Conservation (phyloP, 305 asterid genomes). For the Salvia sclarea region DNA sequence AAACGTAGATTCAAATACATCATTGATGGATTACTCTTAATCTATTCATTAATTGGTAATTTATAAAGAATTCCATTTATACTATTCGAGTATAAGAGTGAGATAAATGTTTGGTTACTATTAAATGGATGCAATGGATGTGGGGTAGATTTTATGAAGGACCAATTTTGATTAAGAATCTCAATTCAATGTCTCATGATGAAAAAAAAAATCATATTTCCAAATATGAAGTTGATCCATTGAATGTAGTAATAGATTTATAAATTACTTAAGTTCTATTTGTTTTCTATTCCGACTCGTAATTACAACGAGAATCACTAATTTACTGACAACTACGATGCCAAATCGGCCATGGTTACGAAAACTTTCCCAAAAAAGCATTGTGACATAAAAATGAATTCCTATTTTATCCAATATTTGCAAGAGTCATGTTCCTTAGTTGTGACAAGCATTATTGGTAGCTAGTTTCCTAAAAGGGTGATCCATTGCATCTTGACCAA, state of each 20-base stretch:
- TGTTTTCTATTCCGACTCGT: neutral
- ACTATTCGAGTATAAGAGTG: neutral
- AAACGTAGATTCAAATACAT: neutral
- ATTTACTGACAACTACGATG: neutral
- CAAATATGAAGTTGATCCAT: neutral
- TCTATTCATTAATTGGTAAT: neutral
- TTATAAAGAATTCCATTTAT: neutral
- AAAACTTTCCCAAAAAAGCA: neutral
- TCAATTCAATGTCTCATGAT: neutral
- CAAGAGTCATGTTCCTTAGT: neutral
- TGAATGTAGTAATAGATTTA: neutral
- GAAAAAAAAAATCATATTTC: neutral
- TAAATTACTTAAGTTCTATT: neutral
- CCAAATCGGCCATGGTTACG: neutral
- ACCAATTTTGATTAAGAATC: neutral
- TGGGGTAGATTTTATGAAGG: neutral
- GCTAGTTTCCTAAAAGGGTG: neutral
- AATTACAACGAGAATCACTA: neutral
- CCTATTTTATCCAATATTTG: neutral
- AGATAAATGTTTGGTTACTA: neutral
- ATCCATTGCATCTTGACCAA: constrained; percentile 22
- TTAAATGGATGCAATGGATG: constrained; percentile 1
- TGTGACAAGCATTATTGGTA: constrained; percentile 1
- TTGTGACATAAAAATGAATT: neutral
- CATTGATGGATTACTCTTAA: neutral